Evolutionary conservation across 495 filamentous ascomycete species (phyloP).

Genomic region (Pyrenula massariospora): DNA sequence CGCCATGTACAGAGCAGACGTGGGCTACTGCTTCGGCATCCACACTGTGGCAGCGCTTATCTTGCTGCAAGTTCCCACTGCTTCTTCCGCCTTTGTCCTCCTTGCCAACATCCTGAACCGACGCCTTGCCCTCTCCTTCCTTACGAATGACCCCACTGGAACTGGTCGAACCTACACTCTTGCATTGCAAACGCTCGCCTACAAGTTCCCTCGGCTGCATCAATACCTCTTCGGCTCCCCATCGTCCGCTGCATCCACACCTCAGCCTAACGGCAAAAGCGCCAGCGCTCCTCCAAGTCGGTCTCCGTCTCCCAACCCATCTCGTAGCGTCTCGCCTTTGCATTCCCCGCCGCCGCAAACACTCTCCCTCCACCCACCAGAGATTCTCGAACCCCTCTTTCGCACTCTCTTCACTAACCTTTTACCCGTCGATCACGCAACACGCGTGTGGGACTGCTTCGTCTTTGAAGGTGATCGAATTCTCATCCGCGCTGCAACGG

Average conservation of each 20-base stretch:
- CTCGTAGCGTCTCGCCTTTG: constrained; percentile 31
- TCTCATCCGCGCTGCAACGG: constrained; percentile 68
- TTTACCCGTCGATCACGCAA: constrained; percentile 59
- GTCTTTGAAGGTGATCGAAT: constrained; percentile 85
- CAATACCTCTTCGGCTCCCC: constrained; percentile 45
- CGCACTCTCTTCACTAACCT: constrained; percentile 43
- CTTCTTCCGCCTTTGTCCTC: constrained; percentile 63
- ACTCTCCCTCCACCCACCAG: constrained; percentile 29
- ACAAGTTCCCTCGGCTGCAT: constrained; percentile 61
- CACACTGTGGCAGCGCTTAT: constrained; percentile 83
- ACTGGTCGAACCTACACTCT: constrained; percentile 61
- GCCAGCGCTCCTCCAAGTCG: background rate
- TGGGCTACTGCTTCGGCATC: constrained; percentile 79
- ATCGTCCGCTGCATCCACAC: background rate
- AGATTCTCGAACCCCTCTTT: constrained; percentile 47
- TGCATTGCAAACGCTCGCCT: constrained; percentile 54
- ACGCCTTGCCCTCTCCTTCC: constrained; percentile 76
- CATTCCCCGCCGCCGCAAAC: constrained; percentile 5
- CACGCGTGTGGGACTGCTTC: constrained; percentile 85
- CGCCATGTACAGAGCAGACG: constrained; percentile 85
- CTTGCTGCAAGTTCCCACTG: constrained; percentile 65
- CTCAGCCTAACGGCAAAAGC: constrained; percentile 3
- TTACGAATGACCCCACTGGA: constrained; percentile 61
- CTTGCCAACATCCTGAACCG: constrained; percentile 87
- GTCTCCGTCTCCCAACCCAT: constrained; percentile 32